phyloP scores from a whole-genome alignment of 768 basidiomycete species.

The Amanita fuliginea region DNA sequence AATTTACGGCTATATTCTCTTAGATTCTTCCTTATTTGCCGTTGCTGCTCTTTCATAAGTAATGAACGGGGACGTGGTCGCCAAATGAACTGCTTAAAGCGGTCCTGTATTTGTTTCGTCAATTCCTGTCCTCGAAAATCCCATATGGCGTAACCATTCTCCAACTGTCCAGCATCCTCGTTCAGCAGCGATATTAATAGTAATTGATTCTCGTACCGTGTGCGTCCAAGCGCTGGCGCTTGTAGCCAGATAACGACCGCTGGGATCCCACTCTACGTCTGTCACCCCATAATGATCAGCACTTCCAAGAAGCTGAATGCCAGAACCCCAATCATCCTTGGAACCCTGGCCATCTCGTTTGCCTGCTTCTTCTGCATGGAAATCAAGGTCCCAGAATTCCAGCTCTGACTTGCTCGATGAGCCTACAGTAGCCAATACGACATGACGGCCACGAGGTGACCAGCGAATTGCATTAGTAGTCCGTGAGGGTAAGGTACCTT shows the following conservation, averaged over 20 bases:
- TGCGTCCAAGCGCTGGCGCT: slow-evolving; percentile 94
- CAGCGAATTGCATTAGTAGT: slow-evolving; percentile 93
- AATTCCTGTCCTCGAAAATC: slow-evolving; percentile 97
- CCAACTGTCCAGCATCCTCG: slow-evolving; percentile 45
- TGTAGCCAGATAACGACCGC: slow-evolving; percentile 86
- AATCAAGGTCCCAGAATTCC: slow-evolving; percentile 99
- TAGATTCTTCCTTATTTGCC: slow-evolving; percentile 76
- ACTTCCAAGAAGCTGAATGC: slow-evolving; percentile 75
- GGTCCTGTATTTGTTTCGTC: slow-evolving; percentile 79
- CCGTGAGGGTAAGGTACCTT: slow-evolving; percentile 71
- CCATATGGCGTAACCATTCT: slow-evolving; percentile 95
- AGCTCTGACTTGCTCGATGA: slow-evolving; percentile 93
- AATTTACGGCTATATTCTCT: slow-evolving; percentile 86
- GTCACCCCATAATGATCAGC: slow-evolving; percentile 97
- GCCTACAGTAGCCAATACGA: slow-evolving; percentile 92
- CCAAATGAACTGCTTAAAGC: slow-evolving; percentile 99
- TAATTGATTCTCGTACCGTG: slow-evolving; percentile 44
- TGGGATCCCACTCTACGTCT: slow-evolving; percentile 98
- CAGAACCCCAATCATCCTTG: slow-evolving; percentile 73
- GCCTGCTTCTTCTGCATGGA: slow-evolving; percentile 49
- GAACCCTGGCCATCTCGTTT: slow-evolving; percentile 39
- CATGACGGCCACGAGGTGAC: slow-evolving; percentile 94
- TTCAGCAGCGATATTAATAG: slow-evolving; percentile 7
- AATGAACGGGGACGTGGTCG: slow-evolving; percentile 88
- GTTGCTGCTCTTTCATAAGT: slow-evolving; percentile 80